phyloP scores from a whole-genome alignment of 495 filamentous ascomycete species.

The Aspergillus leporis region DNA sequence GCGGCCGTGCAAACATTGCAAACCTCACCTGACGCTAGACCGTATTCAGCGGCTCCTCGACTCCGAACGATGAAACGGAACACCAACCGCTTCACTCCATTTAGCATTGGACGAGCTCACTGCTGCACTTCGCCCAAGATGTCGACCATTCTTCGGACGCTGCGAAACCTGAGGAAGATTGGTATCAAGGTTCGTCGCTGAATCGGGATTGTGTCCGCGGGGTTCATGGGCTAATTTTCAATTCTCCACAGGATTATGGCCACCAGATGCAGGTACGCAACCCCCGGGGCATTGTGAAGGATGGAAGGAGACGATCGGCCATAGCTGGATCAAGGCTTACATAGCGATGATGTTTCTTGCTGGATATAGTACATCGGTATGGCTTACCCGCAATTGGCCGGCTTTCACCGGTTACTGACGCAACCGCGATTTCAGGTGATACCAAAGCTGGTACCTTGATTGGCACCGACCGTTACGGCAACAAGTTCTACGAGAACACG shows the following conservation, averaged over 20 bases:
- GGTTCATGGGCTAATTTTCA: conserved; percentile 31
- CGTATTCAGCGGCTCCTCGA: conserved; percentile 19
- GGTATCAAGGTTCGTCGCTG: conserved; percentile 72
- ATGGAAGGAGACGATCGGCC: conserved; percentile 12
- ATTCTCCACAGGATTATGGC: conserved; percentile 66
- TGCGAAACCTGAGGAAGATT: conserved; percentile 82
- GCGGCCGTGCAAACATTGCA: conserved; percentile 41
- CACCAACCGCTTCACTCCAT: conserved; percentile 22
- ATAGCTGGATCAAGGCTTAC: conserved; percentile 25
- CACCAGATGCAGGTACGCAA: conserved; percentile 86
- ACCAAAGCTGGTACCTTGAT: conserved; percentile 92
- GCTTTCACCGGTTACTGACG: conserved; percentile 28
- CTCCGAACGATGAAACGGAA: conserved; percentile 21
- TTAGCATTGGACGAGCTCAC: conserved; percentile 8
- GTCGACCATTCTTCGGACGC: conserved; percentile 86
- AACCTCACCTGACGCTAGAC: conserved; percentile 34
- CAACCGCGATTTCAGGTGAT: conserved; percentile 65
- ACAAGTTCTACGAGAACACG: conserved; percentile 96
- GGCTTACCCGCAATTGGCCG: conserved; percentile 14
- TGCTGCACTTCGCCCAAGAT: conserved; percentile 54
- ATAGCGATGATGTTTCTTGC: conserved; percentile 7
- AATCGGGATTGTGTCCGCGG: background rate
- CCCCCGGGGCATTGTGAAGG: conserved; percentile 15
- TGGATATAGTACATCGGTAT: conserved; percentile 66
- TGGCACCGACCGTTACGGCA: conserved; percentile 85